phyloP scores from a whole-genome alignment of 2,329 filamentous ascomycete species.

The Monosporascus ibericus region DNA sequence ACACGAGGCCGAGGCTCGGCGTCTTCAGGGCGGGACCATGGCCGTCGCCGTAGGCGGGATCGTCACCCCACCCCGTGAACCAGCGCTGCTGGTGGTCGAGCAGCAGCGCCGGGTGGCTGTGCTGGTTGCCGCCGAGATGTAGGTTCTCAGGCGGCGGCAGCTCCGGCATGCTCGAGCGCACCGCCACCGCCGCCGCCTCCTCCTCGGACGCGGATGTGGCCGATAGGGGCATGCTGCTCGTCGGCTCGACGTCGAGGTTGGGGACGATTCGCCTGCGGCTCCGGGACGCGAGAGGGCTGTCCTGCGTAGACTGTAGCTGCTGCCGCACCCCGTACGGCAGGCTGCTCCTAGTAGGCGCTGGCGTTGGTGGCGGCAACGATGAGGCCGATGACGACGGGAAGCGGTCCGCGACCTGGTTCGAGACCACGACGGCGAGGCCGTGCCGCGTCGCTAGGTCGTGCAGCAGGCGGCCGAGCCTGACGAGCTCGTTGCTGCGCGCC shows the following conservation, averaged over 20 bases:
- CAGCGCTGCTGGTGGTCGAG: conserved; percentile 89
- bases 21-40: conserved; percentile 58
- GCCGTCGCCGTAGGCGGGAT: conserved; percentile 36
- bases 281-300: conserved; percentile 45
- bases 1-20: conserved; percentile 79
- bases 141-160: conserved; percentile 24
- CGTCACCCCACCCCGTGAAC: conserved; percentile 93
- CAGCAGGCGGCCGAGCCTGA: conserved; percentile 68
- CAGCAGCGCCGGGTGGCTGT: conserved; percentile 46
- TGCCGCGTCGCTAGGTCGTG: conserved; percentile 69
- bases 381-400: conserved; percentile 38
- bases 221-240: conserved; percentile 32
- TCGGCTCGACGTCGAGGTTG: conserved; percentile 27
- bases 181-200: neutral
- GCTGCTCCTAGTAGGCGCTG: conserved; percentile 14
- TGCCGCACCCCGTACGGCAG: neutral
- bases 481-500: conserved; percentile 68
- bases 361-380: neutral
- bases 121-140: conserved; percentile 24
- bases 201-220: conserved; percentile 2
- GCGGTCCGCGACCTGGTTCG: conserved; percentile 92
- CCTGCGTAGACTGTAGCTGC: conserved; percentile 28
- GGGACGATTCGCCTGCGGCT: conserved; percentile 28
- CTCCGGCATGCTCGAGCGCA: conserved; percentile 29
- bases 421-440: conserved; percentile 78